Evolutionary conservation across 805 yeast species (phyloP), one percentile per base, ranked within the genome.

Genomic region (Dipodascopsis uninucleata): DNA sequence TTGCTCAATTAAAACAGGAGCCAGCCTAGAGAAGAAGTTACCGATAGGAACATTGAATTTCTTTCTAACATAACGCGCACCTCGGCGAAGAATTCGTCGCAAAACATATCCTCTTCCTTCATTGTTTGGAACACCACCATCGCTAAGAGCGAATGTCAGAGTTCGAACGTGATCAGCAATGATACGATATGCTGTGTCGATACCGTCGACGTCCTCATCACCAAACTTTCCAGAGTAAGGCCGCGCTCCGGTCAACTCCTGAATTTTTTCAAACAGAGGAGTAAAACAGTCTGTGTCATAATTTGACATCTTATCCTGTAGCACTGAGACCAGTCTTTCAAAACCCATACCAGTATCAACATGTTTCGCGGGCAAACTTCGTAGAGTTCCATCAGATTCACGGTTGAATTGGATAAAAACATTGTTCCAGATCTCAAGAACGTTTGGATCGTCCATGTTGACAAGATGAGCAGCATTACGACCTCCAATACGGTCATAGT

Each of bases 301-400:
- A 71, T 93, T 93, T 37, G 97, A 89, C 57, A 77, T 70, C 60
- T 84, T 89, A 68, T 87, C 82, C 70, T 93, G 99, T 61, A 93
- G 75, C 40, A 90, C 82, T 3, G 96, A 87, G 23, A 93, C 99
- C 61, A 93, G 76, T 70, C 99, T 82, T 74, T 93, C 99, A 62
- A 89, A 93, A 33, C 99, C 99, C 88, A 93, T 78, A 70, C 99
- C 99, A 17, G 99, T 93, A 66, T 93, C 99, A 51, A 93, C 79
- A 64, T 93, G 99, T 69, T 90, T 83, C 39, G 89, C 89, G 33
- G 99, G 99, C 60, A 93, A 74, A 3, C 90, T 68, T 62, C 76
- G 81, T 66, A 93, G 76, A 24, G 84, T 70, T 10, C 85, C 79
- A 64, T 85, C 94, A 14, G 90, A 70, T 70, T 93, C 98, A 67